Base-by-base conservation (phyloP, 768 basidiomycete genomes). In the Phanerochaete sordida region DNA sequence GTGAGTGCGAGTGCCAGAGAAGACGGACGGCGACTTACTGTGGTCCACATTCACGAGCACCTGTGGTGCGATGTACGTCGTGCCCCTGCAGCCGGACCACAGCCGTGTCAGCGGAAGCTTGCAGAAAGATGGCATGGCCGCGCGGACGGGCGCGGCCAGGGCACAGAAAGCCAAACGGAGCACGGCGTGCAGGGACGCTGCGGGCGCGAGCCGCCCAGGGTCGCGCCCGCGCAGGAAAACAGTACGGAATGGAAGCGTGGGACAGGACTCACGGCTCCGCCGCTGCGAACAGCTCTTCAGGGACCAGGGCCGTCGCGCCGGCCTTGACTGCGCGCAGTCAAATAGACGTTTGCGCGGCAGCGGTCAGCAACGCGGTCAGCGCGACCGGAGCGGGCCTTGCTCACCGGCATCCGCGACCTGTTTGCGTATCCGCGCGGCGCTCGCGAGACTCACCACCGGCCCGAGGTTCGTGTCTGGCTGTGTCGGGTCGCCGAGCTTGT, bases 21-120 rank as follows among this genome's bases (percentile, higher is more conserved):
- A 5, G 39, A 51, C 31, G 46, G 7, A 59, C 23, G 33, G 50
- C 33, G 49, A 81, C 91, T 69, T 66, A 93, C 92, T 73, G 71
- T 98, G 96, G 68, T 94, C 74, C 12, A 99, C 97, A 63, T 97
- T 80, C 31, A 95, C 80, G 35, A 98, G 75, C 2, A 98, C 93
- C 70, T 95, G 92, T 0, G 97, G 97, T 0, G 87, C 92, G 51
- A 99, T 92, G 65, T 88, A 94, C 1, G 95, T 81, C 0, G 90
- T 90, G 1, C 87, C 92, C 39, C 90, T 93, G 61, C 1, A 35
- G 16, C 39, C 9, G 24, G 3, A 16, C 24, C 24, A 48, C 1
- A 35, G 16, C 39, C 9, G 24, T 12, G 27, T 48, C 24, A 48
- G 47, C 9, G 3, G n/a, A 6, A 24, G 5, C 5, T 48, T 5